These are phyloP conservation scores for Buddleja alternifolia DNA, from an alignment of 257 asterid species.

Conservation along the genomic window DNA sequence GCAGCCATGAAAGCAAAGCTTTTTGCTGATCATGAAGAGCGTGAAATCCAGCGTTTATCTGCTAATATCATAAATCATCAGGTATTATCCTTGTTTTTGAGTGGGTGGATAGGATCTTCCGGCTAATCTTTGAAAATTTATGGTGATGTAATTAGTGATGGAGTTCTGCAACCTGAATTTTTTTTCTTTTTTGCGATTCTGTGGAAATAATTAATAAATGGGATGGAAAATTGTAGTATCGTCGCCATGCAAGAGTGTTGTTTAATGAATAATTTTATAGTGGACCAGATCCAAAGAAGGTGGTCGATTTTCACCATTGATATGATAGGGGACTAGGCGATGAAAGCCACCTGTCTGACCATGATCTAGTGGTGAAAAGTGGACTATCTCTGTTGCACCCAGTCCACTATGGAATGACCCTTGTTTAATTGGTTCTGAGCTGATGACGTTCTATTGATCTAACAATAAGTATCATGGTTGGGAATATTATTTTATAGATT, in stretches of 20 bases:
- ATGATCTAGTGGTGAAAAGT: too few species aligned
- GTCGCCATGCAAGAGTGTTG: neutral
- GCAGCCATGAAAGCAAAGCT: conserved; percentile 94
- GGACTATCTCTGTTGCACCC: too few species aligned
- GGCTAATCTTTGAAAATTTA: neutral
- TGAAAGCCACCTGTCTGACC: too few species aligned
- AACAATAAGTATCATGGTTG: neutral
- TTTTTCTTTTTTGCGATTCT: neutral
- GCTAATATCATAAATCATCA: conserved; percentile 95
- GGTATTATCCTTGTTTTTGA: conserved; percentile 45
- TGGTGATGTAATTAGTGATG: conserved; percentile 7
- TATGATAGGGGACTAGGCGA: too few species aligned
- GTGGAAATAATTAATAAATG: neutral
- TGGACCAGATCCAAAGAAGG: too few species aligned
- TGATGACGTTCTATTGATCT: neutral
- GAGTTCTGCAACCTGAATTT: conserved; percentile 3
- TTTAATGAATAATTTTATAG: neutral
- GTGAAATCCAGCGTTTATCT: conserved; percentile 94
- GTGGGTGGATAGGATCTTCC: neutral
- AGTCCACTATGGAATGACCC: too few species aligned
- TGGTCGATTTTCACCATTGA: too few species aligned
- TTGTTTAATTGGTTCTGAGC: neutral
- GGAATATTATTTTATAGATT: neutral
- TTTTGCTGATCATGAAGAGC: conserved; percentile 99
- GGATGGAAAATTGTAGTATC: neutral